Evolutionary conservation across 257 asterid species (phyloP).

Genomic region (Salvia splendens): DNA sequence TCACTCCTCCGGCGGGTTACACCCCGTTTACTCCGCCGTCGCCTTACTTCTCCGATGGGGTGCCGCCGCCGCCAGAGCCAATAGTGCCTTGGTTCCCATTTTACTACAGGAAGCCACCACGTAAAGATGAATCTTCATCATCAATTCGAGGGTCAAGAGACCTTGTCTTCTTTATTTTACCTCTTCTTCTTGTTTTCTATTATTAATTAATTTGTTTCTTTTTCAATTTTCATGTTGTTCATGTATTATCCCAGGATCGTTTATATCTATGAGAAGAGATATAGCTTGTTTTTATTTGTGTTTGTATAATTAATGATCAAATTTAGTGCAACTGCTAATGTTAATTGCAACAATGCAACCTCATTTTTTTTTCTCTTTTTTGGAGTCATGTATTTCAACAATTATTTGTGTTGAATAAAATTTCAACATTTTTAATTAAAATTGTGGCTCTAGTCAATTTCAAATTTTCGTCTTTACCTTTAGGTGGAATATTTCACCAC

Average conservation of each 20-base stretch:
- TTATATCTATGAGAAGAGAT: neutral
- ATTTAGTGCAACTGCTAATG: neutral
- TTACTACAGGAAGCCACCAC: slow-evolving; percentile 75
- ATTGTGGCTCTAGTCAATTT: neutral
- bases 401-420: neutral
- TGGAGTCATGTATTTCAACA: slow-evolving; percentile 8
- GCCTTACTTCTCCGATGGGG: slow-evolving; percentile 41
- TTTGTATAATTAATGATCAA: slow-evolving; percentile 19
- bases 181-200: slow-evolving; percentile 29
- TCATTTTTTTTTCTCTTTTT: neutral
- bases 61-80: slow-evolving; percentile 81
- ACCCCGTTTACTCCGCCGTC: slow-evolving; percentile 41
- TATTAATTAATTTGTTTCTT: slow-evolving; percentile 22
- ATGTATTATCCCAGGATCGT: slow-evolving; percentile 22
- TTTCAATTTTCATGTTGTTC: slow-evolving; percentile 31
- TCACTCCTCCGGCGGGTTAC: slow-evolving; percentile 42
- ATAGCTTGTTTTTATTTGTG: neutral
- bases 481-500: neutral
- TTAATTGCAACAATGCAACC: slow-evolving; percentile 5
- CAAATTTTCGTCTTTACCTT: neutral
- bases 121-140: slow-evolving; percentile 55
- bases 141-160: slow-evolving; percentile 35
- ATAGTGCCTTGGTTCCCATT: slow-evolving; percentile 81
- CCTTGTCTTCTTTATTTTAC: slow-evolving; percentile 3
- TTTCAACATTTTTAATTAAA: neutral